phyloP scores from a whole-genome alignment of 345 rosid species.

The Dovyalis caffra region DNA sequence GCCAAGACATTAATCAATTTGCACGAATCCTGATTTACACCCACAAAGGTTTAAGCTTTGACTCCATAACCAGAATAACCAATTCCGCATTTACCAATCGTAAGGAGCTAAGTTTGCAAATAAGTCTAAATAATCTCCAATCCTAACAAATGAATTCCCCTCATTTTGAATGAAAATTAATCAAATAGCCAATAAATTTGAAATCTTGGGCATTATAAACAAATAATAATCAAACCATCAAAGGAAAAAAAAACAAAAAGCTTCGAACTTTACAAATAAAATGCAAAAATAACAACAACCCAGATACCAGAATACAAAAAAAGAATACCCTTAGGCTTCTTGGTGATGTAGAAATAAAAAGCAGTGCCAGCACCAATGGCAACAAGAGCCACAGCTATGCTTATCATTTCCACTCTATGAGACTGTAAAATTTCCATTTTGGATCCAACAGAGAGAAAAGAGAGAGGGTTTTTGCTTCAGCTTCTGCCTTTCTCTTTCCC shows the following conservation, averaged over 20 bases:
- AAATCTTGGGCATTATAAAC: background rate
- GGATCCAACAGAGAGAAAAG: background rate
- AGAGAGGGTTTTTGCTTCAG: background rate
- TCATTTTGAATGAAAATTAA: background rate
- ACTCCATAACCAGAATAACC: background rate
- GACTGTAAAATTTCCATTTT: slow-evolving; percentile 38
- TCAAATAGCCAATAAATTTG: background rate
- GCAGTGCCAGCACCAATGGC: slow-evolving; percentile 64
- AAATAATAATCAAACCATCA: background rate
- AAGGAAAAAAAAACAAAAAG: background rate
- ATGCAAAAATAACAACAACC: background rate
- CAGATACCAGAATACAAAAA: background rate
- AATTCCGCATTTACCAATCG: background rate
- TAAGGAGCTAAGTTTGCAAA: background rate
- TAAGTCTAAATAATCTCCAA: background rate
- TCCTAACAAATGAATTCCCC: background rate
- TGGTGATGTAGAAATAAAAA: slow-evolving; percentile 48
- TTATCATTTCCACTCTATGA: slow-evolving; percentile 44
- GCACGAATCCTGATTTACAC: background rate
- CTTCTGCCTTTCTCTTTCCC: background rate
- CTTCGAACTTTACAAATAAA: background rate
- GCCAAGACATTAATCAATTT: slow-evolving; percentile 1
- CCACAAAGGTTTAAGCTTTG: background rate
- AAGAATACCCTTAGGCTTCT: slow-evolving; percentile 39
- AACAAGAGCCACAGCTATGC: slow-evolving; percentile 51